Evolutionary conservation across 257 asterid genomes (phyloP), one percentile per base, ranked within the genome.

Genomic region (Gentiana macrophylla): DNA sequence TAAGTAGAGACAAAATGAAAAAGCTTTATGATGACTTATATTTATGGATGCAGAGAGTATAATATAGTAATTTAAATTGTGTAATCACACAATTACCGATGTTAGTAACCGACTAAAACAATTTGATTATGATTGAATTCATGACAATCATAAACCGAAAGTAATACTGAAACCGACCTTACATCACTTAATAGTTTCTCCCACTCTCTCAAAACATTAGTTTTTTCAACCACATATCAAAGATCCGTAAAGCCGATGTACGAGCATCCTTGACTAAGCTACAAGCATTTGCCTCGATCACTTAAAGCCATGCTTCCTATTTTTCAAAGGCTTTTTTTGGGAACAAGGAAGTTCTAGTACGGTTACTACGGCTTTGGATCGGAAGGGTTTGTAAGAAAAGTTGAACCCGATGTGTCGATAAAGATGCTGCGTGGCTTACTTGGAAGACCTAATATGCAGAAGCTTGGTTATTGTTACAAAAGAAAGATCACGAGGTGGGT

Each of bases 401-500:
- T 1, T 4, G 52, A 11, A 11, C 12, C 15, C 6, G 1, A 12
- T 1, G 1, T 13, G 3, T 13, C 1, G 1, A n/a, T n/a, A n/a
- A 4, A 12, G 52, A 49, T 49, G 3, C 12, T 49, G 24, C 52
- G 4, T 9, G 24, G 12, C 4, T 1, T 5, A 4, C 52, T 12
- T 12, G 4, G 12, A 10, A 24, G 24, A 49, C 1, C 15, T 11
- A 10, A 4, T 13, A 10, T 9, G 24, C 1, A 32, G 55, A 32
- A 51, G 55, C 7, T 3, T 51, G 8, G 55, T 51, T 8, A 51
- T n/a, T 13, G 2, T 51, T 51, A 35, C 55, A 13, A 32, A 51
- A 51, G 35, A 32, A 32, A 24, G 55, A 10, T 56, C 61, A 8
- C 6, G 34, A n/a, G 66, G 66, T 9, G 49, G 57, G 34, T n/a